phyloP scores from a whole-genome alignment of 2,329 filamentous ascomycete genomes.

The Daldinia sp. region DNA sequence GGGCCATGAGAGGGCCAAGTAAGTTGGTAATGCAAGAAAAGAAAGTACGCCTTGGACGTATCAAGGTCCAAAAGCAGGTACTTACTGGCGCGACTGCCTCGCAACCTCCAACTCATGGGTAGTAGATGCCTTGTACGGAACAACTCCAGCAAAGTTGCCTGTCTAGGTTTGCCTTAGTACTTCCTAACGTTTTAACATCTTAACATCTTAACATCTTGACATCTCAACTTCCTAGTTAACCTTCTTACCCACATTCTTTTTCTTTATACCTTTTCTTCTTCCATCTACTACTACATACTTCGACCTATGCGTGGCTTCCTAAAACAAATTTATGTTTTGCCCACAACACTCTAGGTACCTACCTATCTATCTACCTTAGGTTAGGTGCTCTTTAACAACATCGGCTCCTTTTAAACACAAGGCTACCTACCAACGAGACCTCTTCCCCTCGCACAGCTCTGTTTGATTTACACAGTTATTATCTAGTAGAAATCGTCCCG shows the following conservation, averaged over 20 bases:
- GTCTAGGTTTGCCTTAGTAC: too few species aligned
- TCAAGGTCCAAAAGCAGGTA: background rate
- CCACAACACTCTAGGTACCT: background rate
- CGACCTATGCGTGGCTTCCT: too few species aligned
- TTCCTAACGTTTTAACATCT: background rate
- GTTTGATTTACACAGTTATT: background rate
- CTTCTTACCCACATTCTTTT: background rate
- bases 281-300: background rate
- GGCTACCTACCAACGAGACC: background rate
- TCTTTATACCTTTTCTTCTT: background rate
- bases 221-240: too few species aligned
- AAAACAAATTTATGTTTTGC: background rate
- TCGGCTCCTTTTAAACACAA: background rate
- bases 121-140: conserved; percentile 9
- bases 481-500: background rate
- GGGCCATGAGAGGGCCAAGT: background rate
- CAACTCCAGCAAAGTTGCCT: background rate
- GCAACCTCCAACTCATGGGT: too few species aligned
- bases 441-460: background rate
- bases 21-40: background rate
- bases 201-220: too few species aligned
- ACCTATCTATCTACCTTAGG: too few species aligned
- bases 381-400: background rate
- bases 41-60: background rate
- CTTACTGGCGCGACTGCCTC: conserved; percentile 9